Base-by-base conservation (phyloP, 2,329 filamentous ascomycete genomes). In the Orbilia brochopaga region DNA sequence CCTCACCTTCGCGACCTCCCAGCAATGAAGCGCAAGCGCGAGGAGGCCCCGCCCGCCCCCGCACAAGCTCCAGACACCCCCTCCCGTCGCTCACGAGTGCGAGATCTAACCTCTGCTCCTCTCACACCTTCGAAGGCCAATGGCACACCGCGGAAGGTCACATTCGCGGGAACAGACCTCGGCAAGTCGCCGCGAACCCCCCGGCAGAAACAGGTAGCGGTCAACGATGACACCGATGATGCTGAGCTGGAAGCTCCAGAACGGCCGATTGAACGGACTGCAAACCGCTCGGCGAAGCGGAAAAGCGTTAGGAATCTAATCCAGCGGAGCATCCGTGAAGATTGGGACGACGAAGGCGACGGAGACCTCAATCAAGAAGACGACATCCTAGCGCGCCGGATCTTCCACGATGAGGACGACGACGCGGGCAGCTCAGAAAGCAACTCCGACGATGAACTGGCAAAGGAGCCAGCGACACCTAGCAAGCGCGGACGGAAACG, bases 251-350 rank as follows among this genome's bases (percentile, higher is more conserved):
- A n/a, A 21, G 35, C 6, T 3, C 44, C 24, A 13, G 67, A 73
- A 15, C 72, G 74, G 17, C 58, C 62, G 23, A 53, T 75, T 32
- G 74, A 75, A 37, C 73, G 73, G 40, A 77, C 75, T 61, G 89
- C 89, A 19, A 91, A 97, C 80, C 87, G 90, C 54, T 97, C 92
- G 3, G 93, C 92, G 1, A 87, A 90, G 76, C 88, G 88, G 77
- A 97, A 96, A 82, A 96, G 90, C 78, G 90, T 89, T 21, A 84
- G 87, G 57, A 86, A 87, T 2, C 81, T 97, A 57, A 88, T 95
- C 40, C 87, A 92, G 77, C 87, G 87, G 48, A 87, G 87, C 5
- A 83, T 89, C 44, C 67, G 67, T 30, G 67, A 73, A 21, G 61
- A 73, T 48, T 21, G 60, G 24, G 67, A 66, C 11, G 67, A 73